phyloP scores from a whole-genome alignment of 495 filamentous ascomycete species.

The Rusavskia elegans region DNA sequence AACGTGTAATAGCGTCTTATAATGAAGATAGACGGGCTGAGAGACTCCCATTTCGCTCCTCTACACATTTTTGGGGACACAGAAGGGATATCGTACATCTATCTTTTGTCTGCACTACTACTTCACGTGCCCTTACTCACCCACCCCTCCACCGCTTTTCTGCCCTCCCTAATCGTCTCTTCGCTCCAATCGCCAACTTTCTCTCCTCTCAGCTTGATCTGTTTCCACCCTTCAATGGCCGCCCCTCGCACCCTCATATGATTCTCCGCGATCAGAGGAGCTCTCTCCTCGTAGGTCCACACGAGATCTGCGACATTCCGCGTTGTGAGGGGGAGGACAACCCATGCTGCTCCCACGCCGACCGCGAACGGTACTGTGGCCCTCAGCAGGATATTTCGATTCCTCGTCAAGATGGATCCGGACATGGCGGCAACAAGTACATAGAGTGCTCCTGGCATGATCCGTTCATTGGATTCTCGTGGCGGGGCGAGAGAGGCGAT shows the following conservation, averaged over 20 bases:
- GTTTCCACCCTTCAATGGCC: conserved; percentile 50
- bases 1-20: too few species aligned
- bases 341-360: conserved; percentile 57
- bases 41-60: too few species aligned
- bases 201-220: conserved; percentile 52
- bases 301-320: conserved; percentile 66
- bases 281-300: conserved; percentile 80
- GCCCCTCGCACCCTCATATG: conserved; percentile 52
- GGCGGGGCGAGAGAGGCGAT: conserved; percentile 74
- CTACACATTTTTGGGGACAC: too few species aligned
- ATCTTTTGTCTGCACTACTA: too few species aligned
- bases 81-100: too few species aligned
- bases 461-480: conserved; percentile 60
- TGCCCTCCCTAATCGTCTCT: conserved; percentile 53
- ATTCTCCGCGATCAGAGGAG: conserved; percentile 61
- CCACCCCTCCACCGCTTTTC: conserved; percentile 70
- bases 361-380: conserved; percentile 53
- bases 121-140: conserved; percentile 67
- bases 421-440: conserved; percentile 86
- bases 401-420: conserved; percentile 72
- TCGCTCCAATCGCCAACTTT: conserved; percentile 58
- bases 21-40: too few species aligned
- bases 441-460: conserved; percentile 77
- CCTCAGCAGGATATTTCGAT: conserved; percentile 67
- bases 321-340: conserved; percentile 62